Conservation (phyloP, 305 asterid genomes). For the Solanum aculeatissimum region DNA sequence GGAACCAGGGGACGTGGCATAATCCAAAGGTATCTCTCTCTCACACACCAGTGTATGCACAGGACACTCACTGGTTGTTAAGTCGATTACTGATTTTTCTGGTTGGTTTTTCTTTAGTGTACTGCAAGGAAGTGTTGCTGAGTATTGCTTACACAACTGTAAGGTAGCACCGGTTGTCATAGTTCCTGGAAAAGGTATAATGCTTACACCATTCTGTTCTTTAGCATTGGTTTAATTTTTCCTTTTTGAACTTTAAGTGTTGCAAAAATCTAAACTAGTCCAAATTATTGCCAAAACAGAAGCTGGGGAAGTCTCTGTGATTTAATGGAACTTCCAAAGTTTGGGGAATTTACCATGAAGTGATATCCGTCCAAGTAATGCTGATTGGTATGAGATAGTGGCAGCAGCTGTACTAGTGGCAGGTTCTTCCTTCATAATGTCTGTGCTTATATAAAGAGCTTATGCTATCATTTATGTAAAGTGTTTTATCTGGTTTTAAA, state of each 20-base stretch:
- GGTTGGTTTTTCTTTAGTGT: slow-evolving; percentile 31
- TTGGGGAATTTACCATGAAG: neutral
- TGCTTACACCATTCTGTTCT: neutral
- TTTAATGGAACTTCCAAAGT: slow-evolving; percentile 18
- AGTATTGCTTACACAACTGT: slow-evolving; percentile 85
- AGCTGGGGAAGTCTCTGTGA: slow-evolving; percentile 55
- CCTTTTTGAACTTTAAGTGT: neutral
- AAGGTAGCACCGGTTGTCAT: slow-evolving; percentile 76
- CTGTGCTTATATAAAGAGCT: neutral
- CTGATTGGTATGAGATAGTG: neutral
- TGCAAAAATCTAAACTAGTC: neutral
- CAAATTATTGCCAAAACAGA: slow-evolving; percentile 24
- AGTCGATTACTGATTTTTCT: neutral
- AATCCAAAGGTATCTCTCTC: slow-evolving; percentile 38
- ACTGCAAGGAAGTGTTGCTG: slow-evolving; percentile 75
- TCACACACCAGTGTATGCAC: neutral
- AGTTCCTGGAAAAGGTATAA: slow-evolving; percentile 77
- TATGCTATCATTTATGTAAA: neutral
- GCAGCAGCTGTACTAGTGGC: slow-evolving; percentile 1
- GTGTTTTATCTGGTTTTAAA: neutral
- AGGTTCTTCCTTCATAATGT: neutral
- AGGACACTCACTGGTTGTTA: neutral
- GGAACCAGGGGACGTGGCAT: slow-evolving; percentile 86
- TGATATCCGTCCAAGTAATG: neutral
- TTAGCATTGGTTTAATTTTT: neutral